A percentile compares a stretch with the other conserved stretches of the same genome.
These are phyloP conservation scores for Agarophyton chilense DNA, from an alignment of 23 red algal species.

Conservation along the genomic window DNA sequence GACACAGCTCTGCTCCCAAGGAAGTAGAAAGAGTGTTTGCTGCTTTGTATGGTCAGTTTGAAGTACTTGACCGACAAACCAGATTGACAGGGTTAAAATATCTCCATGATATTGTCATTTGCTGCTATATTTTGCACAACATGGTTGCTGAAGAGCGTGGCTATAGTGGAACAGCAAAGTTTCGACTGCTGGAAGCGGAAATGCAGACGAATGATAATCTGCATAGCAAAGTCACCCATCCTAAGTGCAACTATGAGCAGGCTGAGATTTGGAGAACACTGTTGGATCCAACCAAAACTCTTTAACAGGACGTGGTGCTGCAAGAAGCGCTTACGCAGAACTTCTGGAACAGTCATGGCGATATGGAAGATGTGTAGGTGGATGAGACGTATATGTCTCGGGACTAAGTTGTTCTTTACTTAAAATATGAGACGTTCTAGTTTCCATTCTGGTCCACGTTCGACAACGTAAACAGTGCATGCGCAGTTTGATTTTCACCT, in stretches of 20 bases:
- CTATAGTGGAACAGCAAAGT: background rate
- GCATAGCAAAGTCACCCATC: background rate
- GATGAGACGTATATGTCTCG: too few relatives aligned
- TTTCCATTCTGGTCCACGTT: too few relatives aligned
- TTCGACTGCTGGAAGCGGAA: background rate
- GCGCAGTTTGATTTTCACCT: too few relatives aligned
- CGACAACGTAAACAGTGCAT: too few relatives aligned
- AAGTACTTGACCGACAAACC: background rate
- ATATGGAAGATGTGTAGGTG: too few relatives aligned
- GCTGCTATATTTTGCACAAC: slow-evolving; percentile 18
- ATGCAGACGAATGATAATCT: background rate
- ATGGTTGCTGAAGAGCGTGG: background rate
- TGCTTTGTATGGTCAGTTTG: background rate
- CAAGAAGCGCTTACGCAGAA: background rate
- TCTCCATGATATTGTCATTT: background rate
- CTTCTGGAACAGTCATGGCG: slow-evolving; percentile 1
- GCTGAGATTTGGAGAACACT: background rate
- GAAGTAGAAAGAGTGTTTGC: background rate
- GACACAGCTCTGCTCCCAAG: background rate
- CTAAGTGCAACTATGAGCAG: background rate
- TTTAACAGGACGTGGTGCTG: background rate
- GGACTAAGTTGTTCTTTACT: too few relatives aligned
- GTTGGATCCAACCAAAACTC: background rate
- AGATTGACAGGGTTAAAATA: background rate
- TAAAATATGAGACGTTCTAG: too few relatives aligned